Conservation (phyloP, 495 filamentous ascomycete species). For the Pseudomonodictys pantanalensis region DNA sequence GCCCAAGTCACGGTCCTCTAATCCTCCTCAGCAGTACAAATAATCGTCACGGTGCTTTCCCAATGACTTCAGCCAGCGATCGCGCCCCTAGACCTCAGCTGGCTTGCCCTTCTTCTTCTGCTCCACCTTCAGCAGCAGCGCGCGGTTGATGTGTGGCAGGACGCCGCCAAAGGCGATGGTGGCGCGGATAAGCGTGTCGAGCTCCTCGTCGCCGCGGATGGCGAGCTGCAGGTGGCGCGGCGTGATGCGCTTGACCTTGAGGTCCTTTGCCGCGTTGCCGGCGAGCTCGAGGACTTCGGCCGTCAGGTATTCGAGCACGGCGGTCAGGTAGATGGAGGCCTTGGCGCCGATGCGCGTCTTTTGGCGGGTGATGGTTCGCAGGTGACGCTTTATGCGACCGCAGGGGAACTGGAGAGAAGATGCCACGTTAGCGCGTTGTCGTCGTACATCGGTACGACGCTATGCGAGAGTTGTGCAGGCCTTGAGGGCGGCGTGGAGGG, state of each 20-base stretch:
- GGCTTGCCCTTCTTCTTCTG: constrained; percentile 95
- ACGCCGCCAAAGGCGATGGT: constrained; percentile 99
- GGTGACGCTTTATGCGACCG: constrained; percentile 98
- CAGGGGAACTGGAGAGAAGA: constrained; percentile 75
- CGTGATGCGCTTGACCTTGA: constrained; percentile 99
- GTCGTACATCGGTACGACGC: neutral
- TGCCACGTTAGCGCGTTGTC: constrained; percentile 13
- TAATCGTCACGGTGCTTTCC: too few relatives aligned
- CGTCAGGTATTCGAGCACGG: constrained; percentile 95
- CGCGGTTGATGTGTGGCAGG: constrained; percentile 97
- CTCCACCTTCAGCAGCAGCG: constrained; percentile 95
- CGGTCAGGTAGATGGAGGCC: constrained; percentile 97
- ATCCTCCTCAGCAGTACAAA: too few relatives aligned
- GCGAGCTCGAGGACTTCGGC: constrained; percentile 98
- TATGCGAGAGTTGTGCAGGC: neutral
- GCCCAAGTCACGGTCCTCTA: too few relatives aligned
- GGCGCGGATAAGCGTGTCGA: constrained; percentile 94
- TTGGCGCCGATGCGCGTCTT: constrained; percentile 99
- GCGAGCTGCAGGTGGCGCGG: constrained; percentile 96
- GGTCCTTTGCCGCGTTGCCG: constrained; percentile 97
- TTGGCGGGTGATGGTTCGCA: constrained; percentile 98
- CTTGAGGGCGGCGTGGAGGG: neutral
- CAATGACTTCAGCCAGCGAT: too few relatives aligned
- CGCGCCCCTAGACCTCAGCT: constrained; percentile 47
- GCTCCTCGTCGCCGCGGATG: constrained; percentile 96